Evolutionary conservation across 2,329 filamentous ascomycete genomes (phyloP), one percentile per base, ranked within the genome.

Genomic region (Alternaria dauci): DNA sequence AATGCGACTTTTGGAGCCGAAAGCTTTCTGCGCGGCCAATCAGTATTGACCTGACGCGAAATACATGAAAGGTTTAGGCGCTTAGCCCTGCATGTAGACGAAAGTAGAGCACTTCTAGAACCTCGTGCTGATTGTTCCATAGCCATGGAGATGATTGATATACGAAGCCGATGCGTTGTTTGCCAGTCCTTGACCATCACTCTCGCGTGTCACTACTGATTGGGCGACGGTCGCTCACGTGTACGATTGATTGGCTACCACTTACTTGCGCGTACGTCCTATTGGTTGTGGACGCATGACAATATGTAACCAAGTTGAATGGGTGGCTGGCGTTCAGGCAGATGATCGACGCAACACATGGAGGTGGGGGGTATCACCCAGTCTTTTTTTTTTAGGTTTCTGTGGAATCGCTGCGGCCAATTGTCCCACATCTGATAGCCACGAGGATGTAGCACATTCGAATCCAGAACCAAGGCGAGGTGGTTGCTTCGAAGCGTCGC

Each of bases 161-260:
- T n/a, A 26, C 46, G n/a, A 42, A 32, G 52, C 48, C 38, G 18
- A 38, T 47, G 42, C 32, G 30, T 46, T 51, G 26, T 41, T n/a
- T 25, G 18, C 18, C 23, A 30, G 25, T 26, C 26, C 34, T 39
- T 36, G 32, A 32, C 38, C 36, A 30, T 28, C 14, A n/a, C 26
- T 47, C 41, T 52, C 62, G 58, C 53, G 39, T 62, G 57, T 54
- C 26, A 9, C 8, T 39, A 16, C 20, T 47, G n/a, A 59, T 58
- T 61, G 59, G 57, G 14, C 34, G 42, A 30, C 30, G 26, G 32
- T 12, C 9, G 52, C 64, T 66, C 70, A 69, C 66, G 67, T 71
- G 68, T 64, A n/a, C 25, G 16, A 25, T 64, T 52, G 23, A 66
- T 66, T 66, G 61, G 63, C n/a, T 58, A 11, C 34, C 42, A 30